Percentiles rank a stretch among this genome's conserved stretches.
Evolutionary conservation across 805 yeast species (phyloP).

Genomic region (Komagataella phaffii): DNA sequence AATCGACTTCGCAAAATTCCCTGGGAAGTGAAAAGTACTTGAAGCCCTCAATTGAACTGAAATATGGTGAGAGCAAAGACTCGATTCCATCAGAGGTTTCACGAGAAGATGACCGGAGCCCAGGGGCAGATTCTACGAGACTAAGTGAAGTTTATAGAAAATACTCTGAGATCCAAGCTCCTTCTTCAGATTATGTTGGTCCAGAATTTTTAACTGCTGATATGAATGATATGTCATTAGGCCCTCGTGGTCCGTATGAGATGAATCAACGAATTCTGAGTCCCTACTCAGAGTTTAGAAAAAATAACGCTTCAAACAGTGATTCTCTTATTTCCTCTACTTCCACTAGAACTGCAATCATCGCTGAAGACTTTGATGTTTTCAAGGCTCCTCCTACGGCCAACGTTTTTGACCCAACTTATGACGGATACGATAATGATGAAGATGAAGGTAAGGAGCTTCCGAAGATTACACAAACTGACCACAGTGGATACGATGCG

Average conservation of each 20-base stretch:
- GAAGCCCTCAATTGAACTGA: background rate
- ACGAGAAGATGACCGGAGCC: background rate
- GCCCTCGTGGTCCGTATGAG: background rate
- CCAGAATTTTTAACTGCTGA: background rate
- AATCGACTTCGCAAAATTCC: background rate
- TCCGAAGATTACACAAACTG: background rate
- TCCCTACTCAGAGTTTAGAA: background rate
- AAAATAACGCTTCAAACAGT: background rate
- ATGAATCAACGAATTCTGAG: background rate
- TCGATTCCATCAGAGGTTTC: background rate
- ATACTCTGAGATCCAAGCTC: constrained; percentile 2
- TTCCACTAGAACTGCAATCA: background rate
- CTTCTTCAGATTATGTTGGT: background rate
- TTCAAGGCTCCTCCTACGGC: constrained; percentile 1
- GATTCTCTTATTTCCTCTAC: background rate
- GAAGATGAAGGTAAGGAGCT: background rate
- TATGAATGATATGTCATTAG: background rate
- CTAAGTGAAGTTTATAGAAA: constrained; percentile 17
- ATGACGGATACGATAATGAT: constrained; percentile 5
- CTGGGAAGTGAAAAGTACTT: background rate
- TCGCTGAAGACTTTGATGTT: background rate
- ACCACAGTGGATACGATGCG: background rate
- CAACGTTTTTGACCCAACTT: constrained; percentile 6
- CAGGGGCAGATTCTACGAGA: constrained; percentile 12
- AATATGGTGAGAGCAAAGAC: background rate